A percentile compares a stretch with the other conserved stretches of the same genome.
Conservation (phyloP, 176 grass and related monocot genomes). For the Melocanna baccifera region DNA sequence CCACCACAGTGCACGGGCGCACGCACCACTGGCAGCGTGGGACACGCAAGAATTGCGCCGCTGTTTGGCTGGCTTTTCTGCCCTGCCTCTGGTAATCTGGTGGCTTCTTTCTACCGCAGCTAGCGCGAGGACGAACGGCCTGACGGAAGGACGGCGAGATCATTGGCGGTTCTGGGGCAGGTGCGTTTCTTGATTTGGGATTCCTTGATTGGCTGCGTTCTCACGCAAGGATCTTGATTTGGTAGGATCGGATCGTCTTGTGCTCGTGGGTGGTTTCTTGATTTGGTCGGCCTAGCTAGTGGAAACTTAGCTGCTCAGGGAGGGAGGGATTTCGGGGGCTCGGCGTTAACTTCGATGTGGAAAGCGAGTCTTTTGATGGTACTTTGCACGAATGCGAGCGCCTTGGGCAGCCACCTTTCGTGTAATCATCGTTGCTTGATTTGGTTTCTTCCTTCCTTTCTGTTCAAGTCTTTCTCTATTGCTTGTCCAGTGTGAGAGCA, state of each 20-base stretch:
- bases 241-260: slow-evolving; percentile 6
- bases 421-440: slow-evolving; percentile 64
- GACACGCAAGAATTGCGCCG: slow-evolving; percentile 17
- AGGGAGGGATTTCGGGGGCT: neutral
- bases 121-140: neutral
- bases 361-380: slow-evolving; percentile 35
- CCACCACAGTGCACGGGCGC: slow-evolving; percentile 21
- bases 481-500: neutral
- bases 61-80: slow-evolving; percentile 24
- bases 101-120: neutral
- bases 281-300: neutral
- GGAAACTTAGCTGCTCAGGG: neutral
- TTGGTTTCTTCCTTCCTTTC: slow-evolving; percentile 36
- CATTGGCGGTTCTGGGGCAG: slow-evolving; percentile 5
- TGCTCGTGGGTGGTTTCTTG: slow-evolving; percentile 5
- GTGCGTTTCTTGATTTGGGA: slow-evolving; percentile 35
- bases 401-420: slow-evolving; percentile 35
- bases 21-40: neutral
- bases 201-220: neutral
- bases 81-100: neutral
- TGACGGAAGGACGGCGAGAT: neutral
- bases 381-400: neutral
- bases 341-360: slow-evolving; percentile 24
- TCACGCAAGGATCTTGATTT: slow-evolving; percentile 23
- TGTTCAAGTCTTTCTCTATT: slow-evolving; percentile 27